phyloP scores from a whole-genome alignment of 257 asterid species.

The Leptodermis oblonga region DNA sequence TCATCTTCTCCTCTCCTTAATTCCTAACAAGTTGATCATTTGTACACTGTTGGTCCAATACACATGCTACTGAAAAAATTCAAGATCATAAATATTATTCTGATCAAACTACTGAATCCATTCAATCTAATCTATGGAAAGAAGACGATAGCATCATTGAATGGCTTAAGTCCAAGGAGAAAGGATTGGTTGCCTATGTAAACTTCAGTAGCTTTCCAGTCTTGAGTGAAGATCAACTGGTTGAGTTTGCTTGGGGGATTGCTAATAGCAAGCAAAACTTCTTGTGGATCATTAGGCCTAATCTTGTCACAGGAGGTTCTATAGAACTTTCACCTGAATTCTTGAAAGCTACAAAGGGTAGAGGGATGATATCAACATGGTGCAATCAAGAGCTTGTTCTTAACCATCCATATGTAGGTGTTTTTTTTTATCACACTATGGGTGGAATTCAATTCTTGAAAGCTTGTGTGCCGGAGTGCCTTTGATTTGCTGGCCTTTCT shows the following conservation, averaged over 20 bases:
- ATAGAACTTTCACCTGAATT: conserved; percentile 1
- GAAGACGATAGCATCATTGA: conserved; percentile 9
- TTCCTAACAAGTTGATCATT: no score
- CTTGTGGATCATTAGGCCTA: conserved; percentile 19
- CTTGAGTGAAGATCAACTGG: neutral
- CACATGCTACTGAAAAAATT: neutral
- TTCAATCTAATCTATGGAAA: conserved; percentile 13
- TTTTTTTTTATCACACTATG: conserved; percentile 19
- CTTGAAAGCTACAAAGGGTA: neutral
- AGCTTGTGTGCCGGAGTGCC: conserved; percentile 11
- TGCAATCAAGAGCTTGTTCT: conserved; percentile 21
- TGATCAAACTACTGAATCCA: neutral
- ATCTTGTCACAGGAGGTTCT: conserved; percentile 7
- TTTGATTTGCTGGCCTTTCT: conserved; percentile 18
- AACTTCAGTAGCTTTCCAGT: conserved; percentile 12
- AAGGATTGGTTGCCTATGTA: conserved; percentile 9
- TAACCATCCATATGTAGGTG: conserved; percentile 14
- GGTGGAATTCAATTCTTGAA: conserved; percentile 21
- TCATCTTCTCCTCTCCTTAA: no score
- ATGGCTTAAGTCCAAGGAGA: conserved; percentile 7
- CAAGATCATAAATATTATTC: neutral
- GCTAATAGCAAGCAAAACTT: conserved; percentile 12
- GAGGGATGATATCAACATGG: conserved; percentile 12
- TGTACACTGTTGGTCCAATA: neutral
- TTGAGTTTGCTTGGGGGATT: conserved; percentile 19